Evolutionary conservation across 495 filamentous ascomycete species (phyloP), one percentile per base, ranked within the genome.

Genomic region (Penicillium cinerascens): DNA sequence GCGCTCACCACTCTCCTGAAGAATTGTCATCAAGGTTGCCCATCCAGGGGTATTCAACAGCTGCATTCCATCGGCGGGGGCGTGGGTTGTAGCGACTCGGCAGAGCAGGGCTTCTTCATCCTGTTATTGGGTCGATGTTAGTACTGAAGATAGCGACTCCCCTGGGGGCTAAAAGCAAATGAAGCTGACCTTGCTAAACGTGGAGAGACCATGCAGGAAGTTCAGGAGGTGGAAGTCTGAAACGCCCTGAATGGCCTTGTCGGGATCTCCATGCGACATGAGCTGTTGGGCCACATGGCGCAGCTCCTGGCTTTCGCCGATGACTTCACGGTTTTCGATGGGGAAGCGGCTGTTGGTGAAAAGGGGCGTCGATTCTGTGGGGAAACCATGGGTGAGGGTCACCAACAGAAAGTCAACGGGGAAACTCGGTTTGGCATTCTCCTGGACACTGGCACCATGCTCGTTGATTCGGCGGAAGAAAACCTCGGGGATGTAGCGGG

Each of bases 401-500:
- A 97, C 89, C 26, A 97, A 83, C 26, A 99, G 80, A 67, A 97
- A 99, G 61, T 97, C 95, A 26, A 96, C 92, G 0, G 93, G 93
- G 66, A 99, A 99, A 42, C 85, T 82, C 3, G 95, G 93, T 63
- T 96, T 97, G 23, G 95, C 93, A 63, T 96, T 97, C 62, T 97
- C 89, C 66, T 96, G 95, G 2, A 97, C 93, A 61, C 88, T 95
- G 47, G 86, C 88, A 6, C 95, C 95, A 61, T 99, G 95, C 65
- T 97, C 92, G 67, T 99, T 97, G 63, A 96, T 91, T 49, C 84
- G 81, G 42, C 93, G 84, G 70, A 92, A 99, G 73, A 97, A 97
- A 15, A 99, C 93, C 57, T 99, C 93, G 2, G 95, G 93, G 38
- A 97, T 95, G 63, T 99, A 99, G 42, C 91, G 80, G 22, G 86